A percentile compares a stretch with the other conserved stretches of the same genome.
These are phyloP conservation scores for Myxozyma neotropica DNA, from an alignment of 805 yeast genomes.

Conservation along the genomic window DNA sequence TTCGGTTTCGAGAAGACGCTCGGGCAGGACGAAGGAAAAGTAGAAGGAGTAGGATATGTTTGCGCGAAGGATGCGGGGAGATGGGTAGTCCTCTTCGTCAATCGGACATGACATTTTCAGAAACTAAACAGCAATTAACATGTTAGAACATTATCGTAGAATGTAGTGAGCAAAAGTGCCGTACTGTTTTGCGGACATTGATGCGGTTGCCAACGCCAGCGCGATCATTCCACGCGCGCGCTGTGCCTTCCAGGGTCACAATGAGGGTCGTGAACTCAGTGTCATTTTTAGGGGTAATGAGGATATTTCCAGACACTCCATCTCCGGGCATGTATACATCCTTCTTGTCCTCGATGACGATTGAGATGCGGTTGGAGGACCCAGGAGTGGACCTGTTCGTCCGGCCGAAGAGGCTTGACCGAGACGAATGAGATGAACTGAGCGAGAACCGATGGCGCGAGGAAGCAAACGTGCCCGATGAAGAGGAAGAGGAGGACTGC, in stretches of 20 bases:
- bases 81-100: conserved; percentile 19
- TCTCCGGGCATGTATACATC: conserved; percentile 23
- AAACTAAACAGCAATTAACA: conserved; percentile 17
- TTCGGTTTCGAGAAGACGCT: conserved; percentile 24
- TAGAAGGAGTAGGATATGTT: conserved; percentile 16
- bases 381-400: neutral
- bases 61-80: conserved; percentile 6
- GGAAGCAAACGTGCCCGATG: neutral
- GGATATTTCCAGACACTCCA: conserved; percentile 21
- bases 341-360: conserved; percentile 15
- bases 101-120: conserved; percentile 22
- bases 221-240: conserved; percentile 20
- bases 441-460: neutral
- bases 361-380: neutral
- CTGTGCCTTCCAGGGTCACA: conserved; percentile 25
- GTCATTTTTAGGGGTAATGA: conserved; percentile 4
- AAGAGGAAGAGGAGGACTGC: neutral
- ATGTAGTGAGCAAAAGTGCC: neutral
- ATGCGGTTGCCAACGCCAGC: conserved; percentile 3
- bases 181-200: conserved; percentile 14
- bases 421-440: neutral
- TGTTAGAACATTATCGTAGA: neutral
- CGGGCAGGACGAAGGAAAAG: conserved; percentile 29
- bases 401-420: neutral
- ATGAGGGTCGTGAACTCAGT: conserved; percentile 6